Evolutionary conservation across 2,329 filamentous ascomycete genomes (phyloP).

Genomic region (Trichophyton equinum): DNA sequence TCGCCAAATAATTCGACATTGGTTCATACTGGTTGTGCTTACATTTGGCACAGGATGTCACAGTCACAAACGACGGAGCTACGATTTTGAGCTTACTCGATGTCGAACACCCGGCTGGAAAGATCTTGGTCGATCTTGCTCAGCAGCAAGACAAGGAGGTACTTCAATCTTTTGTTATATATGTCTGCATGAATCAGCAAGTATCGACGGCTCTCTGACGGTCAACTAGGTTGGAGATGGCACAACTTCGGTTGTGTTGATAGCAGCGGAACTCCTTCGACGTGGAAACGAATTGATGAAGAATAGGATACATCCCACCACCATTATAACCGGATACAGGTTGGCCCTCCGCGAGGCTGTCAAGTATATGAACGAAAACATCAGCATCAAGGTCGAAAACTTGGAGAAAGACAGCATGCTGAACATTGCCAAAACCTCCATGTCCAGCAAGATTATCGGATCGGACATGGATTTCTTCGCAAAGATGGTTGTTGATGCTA

Average conservation of each 20-base stretch:
- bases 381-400: constrained; percentile 88
- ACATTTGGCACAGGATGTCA: constrained; percentile 59
- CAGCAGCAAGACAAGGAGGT: constrained; percentile 96
- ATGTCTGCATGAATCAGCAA: neutral
- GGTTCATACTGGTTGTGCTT: constrained; percentile 13
- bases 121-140: constrained; percentile 93
- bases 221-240: constrained; percentile 66
- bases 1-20: neutral
- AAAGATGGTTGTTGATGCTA: constrained; percentile 93
- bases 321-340: constrained; percentile 96
- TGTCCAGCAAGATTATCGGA: constrained; percentile 99
- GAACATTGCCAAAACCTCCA: constrained; percentile 95
- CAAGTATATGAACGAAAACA: constrained; percentile 98
- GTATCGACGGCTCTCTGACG: neutral
- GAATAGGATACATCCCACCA: constrained; percentile 98
- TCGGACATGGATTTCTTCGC: constrained; percentile 93
- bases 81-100: constrained; percentile 92
- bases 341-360: constrained; percentile 90
- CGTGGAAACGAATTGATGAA: constrained; percentile 97
- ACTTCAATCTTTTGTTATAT: constrained; percentile 7
- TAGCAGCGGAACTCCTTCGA: constrained; percentile 86
- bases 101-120: constrained; percentile 94
- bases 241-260: constrained; percentile 93
- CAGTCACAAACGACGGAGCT: constrained; percentile 95
- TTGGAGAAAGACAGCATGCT: constrained; percentile 81